A percentile compares a stretch with the other conserved stretches of the same genome.
phyloP scores from a whole-genome alignment of 345 rosid genomes.

The Schrenkiella parvula region DNA sequence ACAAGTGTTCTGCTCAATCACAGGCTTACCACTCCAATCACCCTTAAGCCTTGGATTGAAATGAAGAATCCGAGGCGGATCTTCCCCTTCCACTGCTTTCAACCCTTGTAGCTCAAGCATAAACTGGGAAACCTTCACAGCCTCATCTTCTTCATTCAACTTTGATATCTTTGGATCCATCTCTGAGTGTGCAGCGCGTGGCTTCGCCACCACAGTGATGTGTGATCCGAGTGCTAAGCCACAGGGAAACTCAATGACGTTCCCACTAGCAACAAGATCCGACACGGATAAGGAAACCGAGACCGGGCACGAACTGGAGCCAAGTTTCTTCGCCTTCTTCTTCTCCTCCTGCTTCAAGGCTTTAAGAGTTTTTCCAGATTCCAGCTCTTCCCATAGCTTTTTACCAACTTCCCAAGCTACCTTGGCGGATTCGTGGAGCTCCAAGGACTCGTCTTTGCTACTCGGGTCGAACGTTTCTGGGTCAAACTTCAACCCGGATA shows the following conservation, averaged over 20 bases:
- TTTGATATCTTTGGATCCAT: slow-evolving; percentile 45
- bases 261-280: slow-evolving; percentile 38
- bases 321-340: slow-evolving; percentile 24
- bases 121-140: slow-evolving; percentile 62
- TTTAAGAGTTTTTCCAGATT: slow-evolving; percentile 32
- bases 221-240: slow-evolving; percentile 73
- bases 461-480: slow-evolving; percentile 33
- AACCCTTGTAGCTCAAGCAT: slow-evolving; percentile 66
- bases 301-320: slow-evolving; percentile 39
- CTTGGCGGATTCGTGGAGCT: slow-evolving; percentile 52
- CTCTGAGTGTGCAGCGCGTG: slow-evolving; percentile 48
- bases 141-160: slow-evolving; percentile 41
- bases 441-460: slow-evolving; percentile 37
- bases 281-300: slow-evolving; percentile 48
- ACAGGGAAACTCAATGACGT: slow-evolving; percentile 54
- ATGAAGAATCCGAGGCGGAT: slow-evolving; percentile 70
- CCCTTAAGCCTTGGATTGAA: slow-evolving; percentile 79
- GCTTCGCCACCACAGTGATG: slow-evolving; percentile 59
- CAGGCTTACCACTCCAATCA: slow-evolving; percentile 72
- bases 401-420: slow-evolving; percentile 60
- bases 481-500: slow-evolving; percentile 47
- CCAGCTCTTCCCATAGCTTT: slow-evolving; percentile 52
- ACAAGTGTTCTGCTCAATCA: slow-evolving; percentile 81
- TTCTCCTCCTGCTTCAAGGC: neutral
- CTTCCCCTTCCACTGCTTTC: slow-evolving; percentile 69